These are phyloP conservation scores for Persicaria tinctoria DNA, from an alignment of 148 eudicot species.

Conservation along the genomic window DNA sequence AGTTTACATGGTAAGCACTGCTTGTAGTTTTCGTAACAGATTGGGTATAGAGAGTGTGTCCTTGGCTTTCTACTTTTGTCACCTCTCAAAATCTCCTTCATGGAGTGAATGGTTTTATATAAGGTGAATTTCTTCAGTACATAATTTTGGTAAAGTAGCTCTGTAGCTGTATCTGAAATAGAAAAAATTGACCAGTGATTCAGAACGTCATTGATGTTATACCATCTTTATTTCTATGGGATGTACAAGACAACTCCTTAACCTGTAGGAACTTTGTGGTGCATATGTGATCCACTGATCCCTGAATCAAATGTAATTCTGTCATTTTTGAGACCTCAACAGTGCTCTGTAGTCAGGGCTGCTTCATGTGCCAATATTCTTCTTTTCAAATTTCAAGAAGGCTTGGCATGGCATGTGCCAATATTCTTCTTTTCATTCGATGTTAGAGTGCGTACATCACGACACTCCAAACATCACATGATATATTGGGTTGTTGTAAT, in stretches of 20 bases:
- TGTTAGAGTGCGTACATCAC: too few relatives aligned
- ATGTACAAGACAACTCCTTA: conserved; percentile 19
- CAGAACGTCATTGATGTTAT: conserved; percentile 61
- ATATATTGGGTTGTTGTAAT: too few relatives aligned
- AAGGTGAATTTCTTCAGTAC: conserved; percentile 40
- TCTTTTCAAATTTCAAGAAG: conserved; percentile 50
- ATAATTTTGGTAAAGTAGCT: not conserved
- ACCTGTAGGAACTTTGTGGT: conserved; percentile 65
- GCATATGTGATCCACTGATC: conserved; percentile 25
- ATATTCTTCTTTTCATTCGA: too few relatives aligned
- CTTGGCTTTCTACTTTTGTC: conserved; percentile 89
- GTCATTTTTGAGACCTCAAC: conserved; percentile 41
- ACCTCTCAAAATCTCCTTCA: conserved; percentile 72
- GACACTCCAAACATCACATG: too few relatives aligned
- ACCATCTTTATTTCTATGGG: conserved; percentile 82
- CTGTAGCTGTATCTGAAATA: not conserved
- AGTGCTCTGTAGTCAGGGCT: not conserved
- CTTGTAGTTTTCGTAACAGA: conserved; percentile 35
- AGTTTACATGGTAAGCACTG: conserved; percentile 5
- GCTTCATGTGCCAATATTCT: not conserved
- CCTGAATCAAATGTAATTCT: conserved; percentile 84
- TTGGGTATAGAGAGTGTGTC: conserved; percentile 77
- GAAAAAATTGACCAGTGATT: conserved; percentile 8
- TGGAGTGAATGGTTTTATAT: conserved; percentile 97
- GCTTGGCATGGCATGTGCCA: conserved; percentile 41